Base-by-base conservation (phyloP, 352 stramenopile genomes). In the Aphanomyces stellatus region DNA sequence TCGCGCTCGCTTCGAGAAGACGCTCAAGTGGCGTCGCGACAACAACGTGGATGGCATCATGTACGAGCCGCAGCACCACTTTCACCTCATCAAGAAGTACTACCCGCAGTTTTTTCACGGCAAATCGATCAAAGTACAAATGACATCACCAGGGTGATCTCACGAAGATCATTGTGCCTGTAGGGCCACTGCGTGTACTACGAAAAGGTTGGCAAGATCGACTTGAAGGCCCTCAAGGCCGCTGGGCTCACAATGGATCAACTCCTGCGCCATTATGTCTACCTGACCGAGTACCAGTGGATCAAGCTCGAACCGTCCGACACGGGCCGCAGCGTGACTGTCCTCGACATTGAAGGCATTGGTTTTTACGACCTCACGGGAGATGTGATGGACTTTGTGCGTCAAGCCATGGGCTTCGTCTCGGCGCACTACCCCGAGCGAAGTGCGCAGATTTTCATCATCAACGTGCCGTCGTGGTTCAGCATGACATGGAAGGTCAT, bases 391-490 rank as follows among this genome's bases (percentile, higher is more conserved):
- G 86, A 95, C 62, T 96, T 96, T 60, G 92, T 96, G 72, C 91
- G 91, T 71, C 81, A 80, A 30, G 85, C 85, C 7, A 92, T 85
- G 15, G 76, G 75, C 11, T 93, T 96, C 70, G 97, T 96, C 31
- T 90, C 87, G 46, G 76, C 82, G 4, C 90, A 98, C 74, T 98
- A 97, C 77, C 94, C 93, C 5, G 88, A 97, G 71, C 81, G 94
- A 34, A 96, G 88, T 48, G 88, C 94, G 56, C 91, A 96, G 66
- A 98, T 97, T 66, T 91, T 98, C 48, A 92, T 98, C 51, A 88
- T 98, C 61, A 98, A 98, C 80, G 95, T 97, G 31, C 94, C 94
- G 0, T 86, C 81, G 55, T 98, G 94, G 94, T 97, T 98, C 74
- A 89, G 94, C 74, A 90, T 91, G 68, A 82, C 97, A 43, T 98